A percentile compares a stretch with the other conserved stretches of the same genome.
Conservation (phyloP, 1,139 yeast species). For the Blastobotrys capitulatus region DNA sequence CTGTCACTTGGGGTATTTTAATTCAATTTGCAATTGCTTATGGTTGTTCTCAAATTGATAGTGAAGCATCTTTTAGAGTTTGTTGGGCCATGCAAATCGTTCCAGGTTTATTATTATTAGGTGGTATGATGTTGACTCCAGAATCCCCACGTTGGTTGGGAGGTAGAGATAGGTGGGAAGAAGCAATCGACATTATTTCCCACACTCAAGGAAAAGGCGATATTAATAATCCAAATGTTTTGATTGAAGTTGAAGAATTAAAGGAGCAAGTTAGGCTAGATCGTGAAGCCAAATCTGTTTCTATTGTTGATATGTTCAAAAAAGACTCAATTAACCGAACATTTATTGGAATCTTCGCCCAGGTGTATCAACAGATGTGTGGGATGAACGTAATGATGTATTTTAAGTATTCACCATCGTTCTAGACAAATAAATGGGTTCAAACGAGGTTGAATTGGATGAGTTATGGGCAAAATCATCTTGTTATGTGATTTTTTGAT, state of each 20-base stretch:
- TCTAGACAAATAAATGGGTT: too few species aligned
- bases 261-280: conserved; percentile 40
- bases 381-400: conserved; percentile 65
- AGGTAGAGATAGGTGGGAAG: conserved; percentile 59
- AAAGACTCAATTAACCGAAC: conserved; percentile 48
- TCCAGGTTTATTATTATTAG: conserved; percentile 51
- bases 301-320: conserved; percentile 44
- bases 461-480: too few species aligned
- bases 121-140: conserved; percentile 49
- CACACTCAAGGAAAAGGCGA: conserved; percentile 49
- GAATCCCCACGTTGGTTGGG: conserved; percentile 78
- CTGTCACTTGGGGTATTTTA: conserved; percentile 63
- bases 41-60: conserved; percentile 49
- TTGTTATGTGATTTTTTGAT: too few species aligned
- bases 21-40: conserved; percentile 55
- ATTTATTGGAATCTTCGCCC: conserved; percentile 50
- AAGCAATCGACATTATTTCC: conserved; percentile 50
- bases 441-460: too few species aligned
- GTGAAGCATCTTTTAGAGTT: conserved; percentile 53
- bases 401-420: conserved; percentile 39
- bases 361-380: conserved; percentile 67
- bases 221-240: conserved; percentile 47
- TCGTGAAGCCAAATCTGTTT: conserved; percentile 22
- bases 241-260: conserved; percentile 54
- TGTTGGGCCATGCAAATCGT: conserved; percentile 66